Percentiles rank a stretch among this genome's conserved stretches.
Evolutionary conservation across 495 filamentous ascomycete species (phyloP).

Genomic region (Chaetomidium leptoderma): DNA sequence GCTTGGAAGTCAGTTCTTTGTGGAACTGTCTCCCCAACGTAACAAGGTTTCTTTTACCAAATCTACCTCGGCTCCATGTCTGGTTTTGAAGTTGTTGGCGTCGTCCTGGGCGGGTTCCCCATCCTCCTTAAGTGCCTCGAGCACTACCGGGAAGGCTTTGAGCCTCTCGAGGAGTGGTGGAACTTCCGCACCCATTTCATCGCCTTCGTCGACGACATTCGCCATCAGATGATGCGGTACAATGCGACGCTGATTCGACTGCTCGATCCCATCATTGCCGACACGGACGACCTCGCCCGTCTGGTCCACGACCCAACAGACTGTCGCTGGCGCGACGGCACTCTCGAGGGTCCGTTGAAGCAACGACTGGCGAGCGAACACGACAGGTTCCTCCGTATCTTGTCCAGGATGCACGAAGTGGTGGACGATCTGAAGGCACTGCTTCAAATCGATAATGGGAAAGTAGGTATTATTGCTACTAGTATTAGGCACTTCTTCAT

Average conservation of each 20-base stretch:
- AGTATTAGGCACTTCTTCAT: no score
- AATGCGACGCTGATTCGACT: not conserved
- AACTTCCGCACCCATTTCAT: constrained; percentile 6
- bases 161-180: constrained; percentile 1
- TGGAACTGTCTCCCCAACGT: no score
- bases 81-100: not conserved
- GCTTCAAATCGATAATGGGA: not conserved
- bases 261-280: not conserved
- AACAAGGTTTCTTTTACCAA: not conserved
- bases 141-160: not conserved
- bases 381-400: not conserved
- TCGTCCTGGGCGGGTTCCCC: constrained; percentile 1
- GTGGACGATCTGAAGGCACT: not conserved
- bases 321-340: no score
- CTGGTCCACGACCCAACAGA: not conserved
- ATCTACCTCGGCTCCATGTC: no score
- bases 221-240: constrained; percentile 4
- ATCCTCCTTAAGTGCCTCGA: constrained; percentile 1
- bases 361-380: not conserved
- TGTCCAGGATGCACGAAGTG: not conserved
- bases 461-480: no score
- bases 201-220: constrained; percentile 6
- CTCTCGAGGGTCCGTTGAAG: not conserved
- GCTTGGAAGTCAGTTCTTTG: no score
- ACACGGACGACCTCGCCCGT: not conserved